Evolutionary conservation across 371 early-diverging fungal species (phyloP).

Genomic region (Apophysomyces ossiformis): DNA sequence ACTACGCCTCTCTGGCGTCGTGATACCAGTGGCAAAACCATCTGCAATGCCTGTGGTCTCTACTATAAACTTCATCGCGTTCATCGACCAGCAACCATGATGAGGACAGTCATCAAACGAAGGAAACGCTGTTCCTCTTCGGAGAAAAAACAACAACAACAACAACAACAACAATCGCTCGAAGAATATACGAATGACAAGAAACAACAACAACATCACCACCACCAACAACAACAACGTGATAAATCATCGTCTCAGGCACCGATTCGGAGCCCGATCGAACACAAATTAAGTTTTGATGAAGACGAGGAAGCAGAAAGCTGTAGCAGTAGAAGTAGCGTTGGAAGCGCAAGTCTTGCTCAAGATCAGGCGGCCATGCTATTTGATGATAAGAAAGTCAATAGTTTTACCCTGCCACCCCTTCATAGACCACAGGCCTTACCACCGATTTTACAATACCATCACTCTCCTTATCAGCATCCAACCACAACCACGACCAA

Average conservation of each 20-base stretch:
- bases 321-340: conserved; percentile 7
- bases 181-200: neutral
- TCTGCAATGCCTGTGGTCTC: conserved; percentile 86
- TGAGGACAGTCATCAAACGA: conserved; percentile 60
- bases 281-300: conserved; percentile 9
- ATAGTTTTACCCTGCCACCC: neutral
- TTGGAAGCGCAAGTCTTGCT: neutral
- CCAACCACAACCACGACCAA: neutral
- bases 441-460: neutral
- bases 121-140: conserved; percentile 46
- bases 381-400: neutral
- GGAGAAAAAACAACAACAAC: conserved; percentile 15
- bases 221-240: conserved; percentile 1
- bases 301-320: conserved; percentile 7
- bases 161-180: neutral
- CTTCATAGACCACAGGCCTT: conserved; percentile 6
- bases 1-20: conserved; percentile 86
- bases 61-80: conserved; percentile 76
- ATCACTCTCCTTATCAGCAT: conserved; percentile 1
- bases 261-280: conserved; percentile 11
- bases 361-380: neutral
- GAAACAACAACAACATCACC: neutral
- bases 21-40: conserved; percentile 63
- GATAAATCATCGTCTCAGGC: conserved; percentile 1
- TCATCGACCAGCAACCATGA: conserved; percentile 63